phyloP scores from a whole-genome alignment of 495 filamentous ascomycete genomes.

The Penicillium malachiteum region DNA sequence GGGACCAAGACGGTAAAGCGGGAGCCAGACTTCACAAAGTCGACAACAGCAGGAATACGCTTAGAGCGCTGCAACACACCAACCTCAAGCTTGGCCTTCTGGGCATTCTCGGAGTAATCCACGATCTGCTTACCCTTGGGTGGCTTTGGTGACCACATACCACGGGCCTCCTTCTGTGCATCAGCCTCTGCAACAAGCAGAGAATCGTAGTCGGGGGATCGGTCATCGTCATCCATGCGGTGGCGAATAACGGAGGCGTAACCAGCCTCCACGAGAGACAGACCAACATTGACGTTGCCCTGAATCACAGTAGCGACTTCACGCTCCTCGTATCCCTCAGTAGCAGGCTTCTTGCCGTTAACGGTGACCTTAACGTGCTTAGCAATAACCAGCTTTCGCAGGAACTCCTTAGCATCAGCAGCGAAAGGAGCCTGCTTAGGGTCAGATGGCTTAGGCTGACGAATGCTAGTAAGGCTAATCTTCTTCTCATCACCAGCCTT shows the following conservation, averaged over 20 bases:
- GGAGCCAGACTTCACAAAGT: conserved; percentile 94
- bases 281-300: conserved; percentile 81
- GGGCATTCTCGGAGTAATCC: conserved; percentile 87
- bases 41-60: conserved; percentile 90
- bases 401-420: conserved; percentile 92
- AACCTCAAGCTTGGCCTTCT: conserved; percentile 92
- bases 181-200: conserved; percentile 84
- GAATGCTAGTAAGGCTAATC: conserved; percentile 86
- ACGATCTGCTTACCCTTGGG: conserved; percentile 75
- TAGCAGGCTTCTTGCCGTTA: conserved; percentile 88
- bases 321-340: conserved; percentile 87
- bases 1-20: conserved; percentile 92
- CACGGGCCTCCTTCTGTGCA: conserved; percentile 81
- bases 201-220: conserved; percentile 91
- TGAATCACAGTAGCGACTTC: conserved; percentile 87
- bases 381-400: conserved; percentile 90
- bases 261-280: conserved; percentile 84
- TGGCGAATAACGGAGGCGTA: conserved; percentile 93
- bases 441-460: conserved; percentile 82
- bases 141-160: conserved; percentile 88
- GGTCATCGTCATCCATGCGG: conserved; percentile 85
- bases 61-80: conserved; percentile 83
- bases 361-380: conserved; percentile 87
- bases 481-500: conserved; percentile 84
- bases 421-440: conserved; percentile 81